phyloP scores from a whole-genome alignment of 495 filamentous ascomycete genomes.

The Podospora appendiculata region DNA sequence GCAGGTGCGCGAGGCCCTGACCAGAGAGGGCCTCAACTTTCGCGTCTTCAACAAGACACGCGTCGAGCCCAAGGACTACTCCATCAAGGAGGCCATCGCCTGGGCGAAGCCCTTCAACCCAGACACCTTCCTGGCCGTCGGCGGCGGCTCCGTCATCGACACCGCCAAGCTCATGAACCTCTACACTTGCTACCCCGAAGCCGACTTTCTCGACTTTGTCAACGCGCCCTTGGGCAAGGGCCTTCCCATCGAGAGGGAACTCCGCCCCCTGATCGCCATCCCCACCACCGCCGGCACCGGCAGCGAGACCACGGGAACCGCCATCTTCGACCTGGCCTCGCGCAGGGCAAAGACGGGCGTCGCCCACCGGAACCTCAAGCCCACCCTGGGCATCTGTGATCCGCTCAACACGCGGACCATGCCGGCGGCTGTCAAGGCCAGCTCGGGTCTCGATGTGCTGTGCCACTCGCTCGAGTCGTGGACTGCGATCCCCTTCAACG shows the following conservation, averaged over 20 bases:
- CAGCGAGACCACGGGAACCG: conserved; percentile 92
- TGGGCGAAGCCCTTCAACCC: conserved; percentile 71
- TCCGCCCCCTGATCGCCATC: conserved; percentile 81
- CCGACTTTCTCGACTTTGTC: conserved; percentile 93
- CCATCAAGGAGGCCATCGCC: conserved; percentile 77
- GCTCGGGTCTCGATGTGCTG: conserved; percentile 86
- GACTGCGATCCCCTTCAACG: conserved; percentile 90
- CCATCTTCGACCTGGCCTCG: conserved; percentile 89
- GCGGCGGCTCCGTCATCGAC: conserved; percentile 85
- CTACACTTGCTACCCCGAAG: conserved; percentile 78
- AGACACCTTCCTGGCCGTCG: conserved; percentile 89
- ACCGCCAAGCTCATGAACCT: conserved; percentile 98
- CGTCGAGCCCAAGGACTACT: conserved; percentile 90
- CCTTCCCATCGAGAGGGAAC: conserved; percentile 66
- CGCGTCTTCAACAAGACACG: conserved; percentile 69
- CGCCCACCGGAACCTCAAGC: conserved; percentile 89
- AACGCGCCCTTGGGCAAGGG: conserved; percentile 92
- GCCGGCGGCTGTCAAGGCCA: conserved; percentile 84
- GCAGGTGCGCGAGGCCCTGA: conserved; percentile 70
- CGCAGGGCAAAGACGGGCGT: conserved; percentile 91
- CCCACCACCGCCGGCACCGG: conserved; percentile 95
- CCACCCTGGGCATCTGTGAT: conserved; percentile 92
- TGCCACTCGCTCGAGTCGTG: conserved; percentile 91
- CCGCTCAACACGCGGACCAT: conserved; percentile 92
- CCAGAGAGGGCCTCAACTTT: conserved; percentile 67